These are phyloP conservation scores for Hypoxylon trugodes DNA, from an alignment of 495 filamentous ascomycete species.

Conservation along the genomic window DNA sequence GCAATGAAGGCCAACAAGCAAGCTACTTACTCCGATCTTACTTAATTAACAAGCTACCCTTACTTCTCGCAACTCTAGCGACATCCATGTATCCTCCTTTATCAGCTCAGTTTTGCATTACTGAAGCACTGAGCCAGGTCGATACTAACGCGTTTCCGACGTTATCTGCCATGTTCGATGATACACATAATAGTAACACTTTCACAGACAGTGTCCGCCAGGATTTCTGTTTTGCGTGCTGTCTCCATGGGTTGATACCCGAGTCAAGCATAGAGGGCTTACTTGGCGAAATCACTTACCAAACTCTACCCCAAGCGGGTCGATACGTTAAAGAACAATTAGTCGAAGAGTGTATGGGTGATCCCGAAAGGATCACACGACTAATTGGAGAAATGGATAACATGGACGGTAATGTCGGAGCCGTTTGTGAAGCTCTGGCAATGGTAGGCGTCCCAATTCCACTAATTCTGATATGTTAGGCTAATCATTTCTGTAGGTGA, in stretches of 20 bases:
- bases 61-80: constrained; percentile 73
- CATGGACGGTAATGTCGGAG: constrained; percentile 95
- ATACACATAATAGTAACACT: constrained; percentile 70
- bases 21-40: constrained; percentile 88
- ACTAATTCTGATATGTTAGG: neutral
- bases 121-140: constrained; percentile 76
- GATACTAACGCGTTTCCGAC: constrained; percentile 83
- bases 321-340: constrained; percentile 80
- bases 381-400: constrained; percentile 82
- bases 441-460: constrained; percentile 62
- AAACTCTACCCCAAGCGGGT: constrained; percentile 76
- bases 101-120: constrained; percentile 79
- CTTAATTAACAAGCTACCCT: constrained; percentile 89
- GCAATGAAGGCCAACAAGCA: constrained; percentile 73
- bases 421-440: constrained; percentile 81
- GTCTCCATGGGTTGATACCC: constrained; percentile 81
- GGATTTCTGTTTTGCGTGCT: constrained; percentile 93
- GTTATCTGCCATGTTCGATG: constrained; percentile 81
- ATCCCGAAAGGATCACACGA: constrained; percentile 75
- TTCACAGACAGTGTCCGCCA: constrained; percentile 84
- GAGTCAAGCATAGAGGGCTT: constrained; percentile 80
- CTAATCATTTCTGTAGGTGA: constrained; percentile 63
- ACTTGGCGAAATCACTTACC: constrained; percentile 85
- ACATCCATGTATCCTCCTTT: constrained; percentile 68
- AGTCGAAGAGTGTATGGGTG: constrained; percentile 73